Conservation (phyloP, 2,329 filamentous ascomycete species). For the Scleromitrula shiraiana region DNA sequence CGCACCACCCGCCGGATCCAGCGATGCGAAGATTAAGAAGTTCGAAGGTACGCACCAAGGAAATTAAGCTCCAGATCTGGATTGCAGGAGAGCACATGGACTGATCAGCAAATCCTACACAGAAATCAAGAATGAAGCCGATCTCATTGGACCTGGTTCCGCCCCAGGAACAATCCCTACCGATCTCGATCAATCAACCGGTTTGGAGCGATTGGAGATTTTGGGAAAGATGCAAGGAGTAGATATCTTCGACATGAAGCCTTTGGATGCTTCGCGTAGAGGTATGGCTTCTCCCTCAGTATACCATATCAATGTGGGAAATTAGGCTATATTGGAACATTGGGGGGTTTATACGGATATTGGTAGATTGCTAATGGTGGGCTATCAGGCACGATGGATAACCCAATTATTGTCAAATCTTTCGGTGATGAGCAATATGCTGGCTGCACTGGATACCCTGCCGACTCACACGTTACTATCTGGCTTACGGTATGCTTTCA, state of each 20-base stretch:
- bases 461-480: conserved; percentile 80
- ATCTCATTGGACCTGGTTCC: conserved; percentile 80
- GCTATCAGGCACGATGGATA: conserved; percentile 78
- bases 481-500: conserved; percentile 70
- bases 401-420: conserved; percentile 86
- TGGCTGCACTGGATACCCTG: conserved; percentile 91
- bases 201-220: conserved; percentile 97
- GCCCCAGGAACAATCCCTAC: conserved; percentile 76
- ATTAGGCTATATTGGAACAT: too few relatives aligned
- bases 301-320: background rate
- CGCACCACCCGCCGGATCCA: conserved; percentile 15
- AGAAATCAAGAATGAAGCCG: conserved; percentile 79
- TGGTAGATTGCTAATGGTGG: too few relatives aligned
- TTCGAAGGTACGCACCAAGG: conserved; percentile 24
- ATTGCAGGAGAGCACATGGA: background rate
- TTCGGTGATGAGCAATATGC: conserved; percentile 94
- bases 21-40: conserved; percentile 27
- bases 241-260: conserved; percentile 97
- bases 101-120: conserved; percentile 21
- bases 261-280: conserved; percentile 81
- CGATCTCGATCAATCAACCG: conserved; percentile 91
- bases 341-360: background rate
- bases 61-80: too few relatives aligned
- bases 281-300: conserved; percentile 52
- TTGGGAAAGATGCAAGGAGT: conserved; percentile 98